Evolutionary conservation across 1,284 basidiomycete genomes (phyloP).

Genomic region (Cutaneotrichosporon dermatis): DNA sequence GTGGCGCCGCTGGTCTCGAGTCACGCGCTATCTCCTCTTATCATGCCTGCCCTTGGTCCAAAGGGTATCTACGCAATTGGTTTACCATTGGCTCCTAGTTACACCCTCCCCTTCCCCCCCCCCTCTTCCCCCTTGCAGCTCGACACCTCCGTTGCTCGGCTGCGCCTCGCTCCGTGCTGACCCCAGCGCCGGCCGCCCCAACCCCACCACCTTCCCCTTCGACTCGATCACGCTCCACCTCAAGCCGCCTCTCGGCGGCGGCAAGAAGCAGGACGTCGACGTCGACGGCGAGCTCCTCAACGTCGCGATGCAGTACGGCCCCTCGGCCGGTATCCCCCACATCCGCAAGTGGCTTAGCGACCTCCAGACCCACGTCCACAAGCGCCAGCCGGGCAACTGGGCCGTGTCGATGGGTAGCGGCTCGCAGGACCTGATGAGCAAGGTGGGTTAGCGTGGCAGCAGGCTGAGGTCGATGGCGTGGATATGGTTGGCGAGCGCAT

Average conservation of each 20-base stretch:
- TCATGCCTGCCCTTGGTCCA: too few species aligned
- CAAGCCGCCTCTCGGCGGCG: slow-evolving; percentile 52
- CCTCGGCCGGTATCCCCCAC: slow-evolving; percentile 64
- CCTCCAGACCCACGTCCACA: slow-evolving; percentile 64
- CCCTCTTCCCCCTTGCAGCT: not conserved
- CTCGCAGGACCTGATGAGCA: slow-evolving; percentile 82
- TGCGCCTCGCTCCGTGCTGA: not conserved
- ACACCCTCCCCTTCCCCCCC: not conserved
- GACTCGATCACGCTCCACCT: slow-evolving; percentile 60
- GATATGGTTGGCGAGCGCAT: too few species aligned
- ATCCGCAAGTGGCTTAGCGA: slow-evolving; percentile 64
- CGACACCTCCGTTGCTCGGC: too few species aligned
- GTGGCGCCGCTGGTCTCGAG: too few species aligned
- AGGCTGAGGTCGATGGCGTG: too few species aligned
- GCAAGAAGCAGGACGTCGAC: slow-evolving; percentile 46
- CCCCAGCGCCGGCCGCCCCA: slow-evolving; percentile 61
- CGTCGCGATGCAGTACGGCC: slow-evolving; percentile 69
- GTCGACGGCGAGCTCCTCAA: slow-evolving; percentile 60
- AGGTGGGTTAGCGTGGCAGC: slow-evolving; percentile 53
- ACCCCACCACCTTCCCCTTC: slow-evolving; percentile 85
- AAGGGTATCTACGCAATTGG: too few species aligned
- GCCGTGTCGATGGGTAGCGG: slow-evolving; percentile 72
- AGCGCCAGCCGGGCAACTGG: slow-evolving; percentile 57
- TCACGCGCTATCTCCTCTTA: too few species aligned
- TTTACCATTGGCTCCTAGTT: too few species aligned